phyloP scores from a whole-genome alignment of 1,139 yeast species.

The Sugiyamaella novakii region DNA sequence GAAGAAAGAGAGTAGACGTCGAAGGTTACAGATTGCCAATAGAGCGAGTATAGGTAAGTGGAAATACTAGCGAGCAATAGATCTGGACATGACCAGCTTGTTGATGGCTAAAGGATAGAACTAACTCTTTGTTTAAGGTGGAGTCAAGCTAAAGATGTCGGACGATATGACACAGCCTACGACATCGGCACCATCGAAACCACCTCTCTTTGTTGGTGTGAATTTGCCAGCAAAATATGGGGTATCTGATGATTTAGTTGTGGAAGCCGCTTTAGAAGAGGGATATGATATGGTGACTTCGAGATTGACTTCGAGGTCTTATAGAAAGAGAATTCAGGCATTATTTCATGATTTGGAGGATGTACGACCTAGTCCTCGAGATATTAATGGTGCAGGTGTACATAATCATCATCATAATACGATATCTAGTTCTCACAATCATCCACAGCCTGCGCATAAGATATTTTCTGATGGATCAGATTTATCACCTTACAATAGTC shows the following conservation, averaged over 20 bases:
- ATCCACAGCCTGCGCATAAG: conserved; percentile 6
- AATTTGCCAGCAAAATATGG: conserved; percentile 42
- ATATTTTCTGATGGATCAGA: conserved; percentile 15
- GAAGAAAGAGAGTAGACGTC: too few relatives aligned
- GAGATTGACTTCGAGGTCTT: conserved; percentile 40
- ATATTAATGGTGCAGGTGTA: background rate
- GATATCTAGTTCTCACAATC: conserved; percentile 1
- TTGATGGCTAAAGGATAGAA: too few relatives aligned
- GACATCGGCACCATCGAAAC: conserved; percentile 12
- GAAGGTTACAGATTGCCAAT: too few relatives aligned
- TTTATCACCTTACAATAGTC: conserved; percentile 13
- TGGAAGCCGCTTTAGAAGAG: conserved; percentile 38
- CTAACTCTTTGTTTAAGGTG: too few relatives aligned
- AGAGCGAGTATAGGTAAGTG: too few relatives aligned
- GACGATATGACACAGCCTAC: conserved; percentile 10
- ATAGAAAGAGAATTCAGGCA: conserved; percentile 37
- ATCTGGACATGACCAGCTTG: too few relatives aligned
- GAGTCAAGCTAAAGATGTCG: conserved; percentile 12
- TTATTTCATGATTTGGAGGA: conserved; percentile 32
- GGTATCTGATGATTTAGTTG: conserved; percentile 36
- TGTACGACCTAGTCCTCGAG: conserved; percentile 13
- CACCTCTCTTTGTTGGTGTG: conserved; percentile 41
- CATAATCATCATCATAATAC: background rate
- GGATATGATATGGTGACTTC: conserved; percentile 46
- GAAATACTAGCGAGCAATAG: too few relatives aligned